These are phyloP conservation scores for Saccharomyces paradoxus DNA, from an alignment of 805 yeast genomes.

Conservation along the genomic window DNA sequence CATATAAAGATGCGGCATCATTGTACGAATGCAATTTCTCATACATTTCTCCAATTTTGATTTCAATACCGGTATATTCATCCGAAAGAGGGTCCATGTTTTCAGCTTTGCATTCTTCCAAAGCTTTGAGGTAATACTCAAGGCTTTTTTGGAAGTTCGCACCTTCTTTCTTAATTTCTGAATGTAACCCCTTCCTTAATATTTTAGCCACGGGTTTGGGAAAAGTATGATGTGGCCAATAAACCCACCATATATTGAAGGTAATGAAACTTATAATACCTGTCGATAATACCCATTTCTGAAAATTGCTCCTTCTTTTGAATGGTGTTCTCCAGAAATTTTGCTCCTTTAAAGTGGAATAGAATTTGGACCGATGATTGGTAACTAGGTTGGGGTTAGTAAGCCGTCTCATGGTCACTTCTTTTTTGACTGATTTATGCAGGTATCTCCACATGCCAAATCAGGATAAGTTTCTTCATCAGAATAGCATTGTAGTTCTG, in stretches of 20 bases:
- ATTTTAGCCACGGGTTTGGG: conserved; percentile 63
- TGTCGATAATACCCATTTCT: conserved; percentile 12
- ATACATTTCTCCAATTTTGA: conserved; percentile 78
- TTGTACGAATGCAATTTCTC: conserved; percentile 54
- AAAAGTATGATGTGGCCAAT: conserved; percentile 63
- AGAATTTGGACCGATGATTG: neutral
- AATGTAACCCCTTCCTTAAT: conserved; percentile 69
- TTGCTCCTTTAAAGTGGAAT: neutral
- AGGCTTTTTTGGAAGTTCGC: conserved; percentile 51
- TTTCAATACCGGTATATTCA: conserved; percentile 80
- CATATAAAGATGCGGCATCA: conserved; percentile 58
- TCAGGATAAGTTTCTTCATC: neutral
- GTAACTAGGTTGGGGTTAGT: neutral
- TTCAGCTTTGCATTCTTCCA: conserved; percentile 49
- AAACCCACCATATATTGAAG: conserved; percentile 33
- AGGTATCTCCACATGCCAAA: neutral
- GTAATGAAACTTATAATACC: conserved; percentile 22
- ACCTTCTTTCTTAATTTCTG: conserved; percentile 60
- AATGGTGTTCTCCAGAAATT: neutral
- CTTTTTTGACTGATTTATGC: neutral
- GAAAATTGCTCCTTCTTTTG: conserved; percentile 6
- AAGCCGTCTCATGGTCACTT: neutral
- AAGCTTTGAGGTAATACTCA: conserved; percentile 62
- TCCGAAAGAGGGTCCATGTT: conserved; percentile 49
- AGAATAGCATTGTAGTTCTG: neutral